Evolutionary conservation across 2,329 filamentous ascomycete genomes (phyloP), one percentile per base, ranked within the genome.

Genomic region (Pseudocercospora vitis): DNA sequence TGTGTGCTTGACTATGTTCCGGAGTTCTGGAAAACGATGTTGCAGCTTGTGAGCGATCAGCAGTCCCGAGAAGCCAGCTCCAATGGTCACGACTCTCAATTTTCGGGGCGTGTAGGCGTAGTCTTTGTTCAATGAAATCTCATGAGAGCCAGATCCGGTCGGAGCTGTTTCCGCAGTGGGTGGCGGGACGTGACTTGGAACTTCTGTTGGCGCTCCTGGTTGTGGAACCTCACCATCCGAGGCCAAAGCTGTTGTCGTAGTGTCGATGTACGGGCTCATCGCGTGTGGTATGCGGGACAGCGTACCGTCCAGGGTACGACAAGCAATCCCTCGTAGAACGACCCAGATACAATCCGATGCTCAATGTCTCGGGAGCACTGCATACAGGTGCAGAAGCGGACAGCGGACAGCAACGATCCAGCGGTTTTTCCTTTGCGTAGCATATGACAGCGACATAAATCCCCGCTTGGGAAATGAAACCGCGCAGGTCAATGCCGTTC

Each of bases 41-140:
- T 47, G 44, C 7, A 47, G 32, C 16, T 31, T 47, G n/a, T 47
- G 39, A 3, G 51, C 51, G 24, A 46, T 53, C 16, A 53, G 21
- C 7, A 53, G 39, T 29, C 52, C 47, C 3, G 46, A 50, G 31
- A 48, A 56, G 1, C 54, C 54, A 16, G 54, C 50, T 21, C 54
- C 54, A 18, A 57, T 57, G 3, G 42, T 52, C 6, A 50, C 29
- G 2, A 57, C 46, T 11, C 44, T 16, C 26, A 47, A 32, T 23
- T 47, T 47, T 4, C 44, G 44, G 14, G 44, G 44, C 11, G 44
- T 33, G 8, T 47, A 47, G 16, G 44, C 44, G 23, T 47, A 47
- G 16, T 47, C 44, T 11, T n/a, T 14, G 44, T 47, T 47, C 44
- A 31, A 47, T 6, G 24, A 28, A 19, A 47, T 47, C 9, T 24